A percentile compares a stretch with the other conserved stretches of the same genome.
These are phyloP conservation scores for Mycena galericulata DNA, from an alignment of 768 basidiomycete genomes.

Conservation along the genomic window DNA sequence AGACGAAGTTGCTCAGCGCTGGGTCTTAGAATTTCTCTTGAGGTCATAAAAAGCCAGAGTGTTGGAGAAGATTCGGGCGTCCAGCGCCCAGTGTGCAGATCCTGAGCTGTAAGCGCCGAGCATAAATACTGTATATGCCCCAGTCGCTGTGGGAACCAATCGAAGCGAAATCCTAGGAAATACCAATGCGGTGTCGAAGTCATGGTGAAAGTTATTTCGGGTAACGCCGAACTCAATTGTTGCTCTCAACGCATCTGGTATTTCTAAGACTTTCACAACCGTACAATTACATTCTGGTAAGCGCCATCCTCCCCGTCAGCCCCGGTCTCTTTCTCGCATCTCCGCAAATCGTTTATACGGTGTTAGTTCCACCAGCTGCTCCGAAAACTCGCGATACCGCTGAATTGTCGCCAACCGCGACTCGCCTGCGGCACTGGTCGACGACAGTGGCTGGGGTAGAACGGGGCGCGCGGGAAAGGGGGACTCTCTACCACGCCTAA, in stretches of 20 bases:
- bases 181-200: no score
- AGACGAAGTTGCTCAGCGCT: constrained; percentile 2
- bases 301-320: no score
- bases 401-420: constrained; percentile 31
- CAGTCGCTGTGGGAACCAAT: background rate
- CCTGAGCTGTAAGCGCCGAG: background rate
- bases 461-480: constrained; percentile 28
- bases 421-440: background rate
- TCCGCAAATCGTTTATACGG: constrained; percentile 25
- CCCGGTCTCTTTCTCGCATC: background rate
- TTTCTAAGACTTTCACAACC: no score
- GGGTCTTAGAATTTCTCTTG: background rate
- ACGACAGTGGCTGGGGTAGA: constrained; percentile 26
- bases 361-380: constrained; percentile 29
- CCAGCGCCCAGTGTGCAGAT: background rate
- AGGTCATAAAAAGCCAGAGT: background rate
- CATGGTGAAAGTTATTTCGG: no score
- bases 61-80: background rate
- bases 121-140: background rate
- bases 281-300: no score
- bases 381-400: constrained; percentile 35
- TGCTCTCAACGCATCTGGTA: no score
- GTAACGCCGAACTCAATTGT: no score
- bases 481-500: constrained; percentile 28
- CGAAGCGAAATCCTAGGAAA: no score